Evolutionary conservation across 805 yeast species (phyloP), one percentile per base, ranked within the genome.

Genomic region (Teunomyces funiuensis): DNA sequence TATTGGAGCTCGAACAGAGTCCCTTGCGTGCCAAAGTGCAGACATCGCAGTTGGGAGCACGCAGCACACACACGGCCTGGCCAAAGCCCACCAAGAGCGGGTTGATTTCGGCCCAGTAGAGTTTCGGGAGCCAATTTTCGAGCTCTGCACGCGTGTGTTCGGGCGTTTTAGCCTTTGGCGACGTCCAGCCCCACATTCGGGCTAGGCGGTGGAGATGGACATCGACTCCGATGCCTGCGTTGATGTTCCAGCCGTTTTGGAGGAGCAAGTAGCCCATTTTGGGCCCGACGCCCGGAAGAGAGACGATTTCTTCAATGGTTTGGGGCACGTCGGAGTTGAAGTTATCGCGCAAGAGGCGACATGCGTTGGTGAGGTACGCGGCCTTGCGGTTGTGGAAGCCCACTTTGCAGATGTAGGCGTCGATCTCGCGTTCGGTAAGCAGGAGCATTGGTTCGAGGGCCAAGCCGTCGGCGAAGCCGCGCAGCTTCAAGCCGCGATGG

Each of bases 31-130:
- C 79, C 52, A 83, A 62, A 3, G 76, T 54, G 52, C 97, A 88
- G 5, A 83, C 49, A 53, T 83, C 90, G 61, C 97, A 88, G 46
- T 84, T 72, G 36, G 72, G 63, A 4, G 82, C 81, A 41, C 83
- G 72, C 0, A 96, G 85, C 7, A 80, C 74, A 57, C 97, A 90
- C 2, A 90, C 75, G 0, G 83, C 82, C 60, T 90, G 98, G 9
- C 98, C 98, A 69, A 89, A 90, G 3, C 98, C 97, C 6, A 90
- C 98, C 5, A 91, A 61, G 7, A 85, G 60, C 1, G 95, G 95
- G 58, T 90, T 90, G 29, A 91, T 80, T 42, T 87, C 95, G 8
- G 73, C 69, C 98, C 98, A 90, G 34, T 78, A 71, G 25, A 79
- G 79, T 34, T 56, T 61, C 0, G 95, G 90, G 8, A 90, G 63